Conservation (phyloP, 2,329 filamentous ascomycete species). For the Diaporthe humulicola region DNA sequence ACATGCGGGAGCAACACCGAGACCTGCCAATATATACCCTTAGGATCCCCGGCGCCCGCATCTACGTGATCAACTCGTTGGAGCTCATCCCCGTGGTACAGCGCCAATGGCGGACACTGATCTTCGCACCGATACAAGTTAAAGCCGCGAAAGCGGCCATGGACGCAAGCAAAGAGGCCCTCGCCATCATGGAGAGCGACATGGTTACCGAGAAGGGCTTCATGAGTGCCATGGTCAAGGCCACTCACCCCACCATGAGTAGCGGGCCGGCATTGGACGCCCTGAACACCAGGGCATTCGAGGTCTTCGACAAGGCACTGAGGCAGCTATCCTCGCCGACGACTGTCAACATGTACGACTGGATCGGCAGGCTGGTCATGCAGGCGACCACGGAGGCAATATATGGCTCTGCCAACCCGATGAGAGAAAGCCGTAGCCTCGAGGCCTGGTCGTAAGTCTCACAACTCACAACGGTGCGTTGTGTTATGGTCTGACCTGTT, state of each 20-base stretch:
- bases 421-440: slow-evolving; percentile 36
- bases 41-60: slow-evolving; percentile 8
- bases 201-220: slow-evolving; percentile 39
- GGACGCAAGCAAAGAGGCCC: slow-evolving; percentile 36
- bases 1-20: slow-evolving; percentile 15
- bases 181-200: slow-evolving; percentile 37
- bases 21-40: slow-evolving; percentile 24
- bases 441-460: slow-evolving; percentile 35
- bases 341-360: slow-evolving; percentile 34
- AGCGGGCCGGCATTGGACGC: slow-evolving; percentile 31
- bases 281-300: slow-evolving; percentile 25
- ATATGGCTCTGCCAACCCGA: slow-evolving; percentile 41
- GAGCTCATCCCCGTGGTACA: slow-evolving; percentile 65
- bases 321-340: not conserved
- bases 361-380: slow-evolving; percentile 37
- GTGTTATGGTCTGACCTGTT: not conserved
- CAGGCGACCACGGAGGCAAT: slow-evolving; percentile 42
- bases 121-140: slow-evolving; percentile 15
- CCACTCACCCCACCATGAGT: slow-evolving; percentile 37
- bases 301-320: slow-evolving; percentile 30
- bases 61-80: slow-evolving; percentile 25
- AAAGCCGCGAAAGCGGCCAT: slow-evolving; percentile 35
- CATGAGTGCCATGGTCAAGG: slow-evolving; percentile 40
- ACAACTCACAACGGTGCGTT: accelerated
- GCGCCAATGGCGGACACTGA: slow-evolving; percentile 21